Conservation (phyloP, 345 rosid species). For the Gossypium thurberi region DNA sequence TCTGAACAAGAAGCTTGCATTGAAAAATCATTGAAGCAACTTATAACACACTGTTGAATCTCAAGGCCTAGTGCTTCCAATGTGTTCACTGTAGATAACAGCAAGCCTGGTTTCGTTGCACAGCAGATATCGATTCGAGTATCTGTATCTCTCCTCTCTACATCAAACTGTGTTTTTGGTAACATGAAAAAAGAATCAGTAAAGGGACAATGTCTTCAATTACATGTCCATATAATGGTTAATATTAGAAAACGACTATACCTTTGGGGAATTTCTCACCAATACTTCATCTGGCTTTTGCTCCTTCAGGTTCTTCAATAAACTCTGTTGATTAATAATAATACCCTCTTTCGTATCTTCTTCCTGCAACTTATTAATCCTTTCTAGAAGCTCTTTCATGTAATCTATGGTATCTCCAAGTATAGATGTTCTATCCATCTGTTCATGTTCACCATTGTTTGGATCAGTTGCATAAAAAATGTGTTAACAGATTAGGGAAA, state of each 20-base stretch:
- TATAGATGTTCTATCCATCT: slow-evolving; percentile 50
- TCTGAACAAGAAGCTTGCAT: slow-evolving; percentile 91
- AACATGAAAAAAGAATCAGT: background rate
- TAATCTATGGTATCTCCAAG: slow-evolving; percentile 48
- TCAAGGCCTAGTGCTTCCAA: slow-evolving; percentile 80
- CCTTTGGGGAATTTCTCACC: slow-evolving; percentile 86
- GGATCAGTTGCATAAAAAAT: background rate
- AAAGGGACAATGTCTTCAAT: background rate
- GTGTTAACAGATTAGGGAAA: slow-evolving; percentile 13
- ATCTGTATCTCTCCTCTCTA: slow-evolving; percentile 49
- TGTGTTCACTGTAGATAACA: slow-evolving; percentile 72
- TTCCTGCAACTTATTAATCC: slow-evolving; percentile 51
- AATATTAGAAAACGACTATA: slow-evolving; percentile 12
- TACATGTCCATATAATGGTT: background rate
- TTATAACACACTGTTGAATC: slow-evolving; percentile 84
- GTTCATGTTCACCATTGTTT: background rate
- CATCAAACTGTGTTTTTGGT: slow-evolving; percentile 52
- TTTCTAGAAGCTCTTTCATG: slow-evolving; percentile 56
- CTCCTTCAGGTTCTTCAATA: slow-evolving; percentile 36
- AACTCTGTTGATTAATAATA: slow-evolving; percentile 20
- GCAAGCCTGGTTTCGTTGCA: slow-evolving; percentile 68
- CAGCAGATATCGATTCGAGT: slow-evolving; percentile 73
- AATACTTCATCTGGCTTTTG: slow-evolving; percentile 43
- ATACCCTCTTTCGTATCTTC: slow-evolving; percentile 34
- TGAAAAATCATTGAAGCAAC: slow-evolving; percentile 86